Evolutionary conservation across 2,329 filamentous ascomycete species (phyloP).

Genomic region (Hymenotorrendiella dingleyae): DNA sequence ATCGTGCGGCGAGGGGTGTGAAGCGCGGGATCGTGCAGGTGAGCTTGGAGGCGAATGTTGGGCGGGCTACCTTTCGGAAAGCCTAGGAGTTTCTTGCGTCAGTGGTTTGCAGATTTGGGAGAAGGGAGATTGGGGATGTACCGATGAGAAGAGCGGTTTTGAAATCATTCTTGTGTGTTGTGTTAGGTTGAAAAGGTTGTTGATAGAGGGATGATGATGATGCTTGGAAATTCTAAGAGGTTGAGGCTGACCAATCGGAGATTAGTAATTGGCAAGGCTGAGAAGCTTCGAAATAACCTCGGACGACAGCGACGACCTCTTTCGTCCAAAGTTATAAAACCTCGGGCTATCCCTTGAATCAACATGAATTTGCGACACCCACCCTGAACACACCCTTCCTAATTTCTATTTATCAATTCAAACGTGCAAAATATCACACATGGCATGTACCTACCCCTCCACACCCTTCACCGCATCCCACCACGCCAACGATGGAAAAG

Average conservation of each 20-base stretch:
- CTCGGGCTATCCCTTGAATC: too few species aligned
- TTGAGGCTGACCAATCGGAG: conserved; percentile 25
- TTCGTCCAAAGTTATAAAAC: too few species aligned
- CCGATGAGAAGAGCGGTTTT: conserved; percentile 27
- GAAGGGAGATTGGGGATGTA: conserved; percentile 6
- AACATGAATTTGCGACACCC: background rate
- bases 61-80: conserved; percentile 40
- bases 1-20: conserved; percentile 39
- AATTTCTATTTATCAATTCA: background rate
- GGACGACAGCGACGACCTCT: too few species aligned
- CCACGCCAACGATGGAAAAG: conserved; percentile 42
- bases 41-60: conserved; percentile 23
- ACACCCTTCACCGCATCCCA: conserved; percentile 24
- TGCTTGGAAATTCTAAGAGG: too few species aligned
- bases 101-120: conserved; percentile 1
- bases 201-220: too few species aligned
- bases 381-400: conserved; percentile 1
- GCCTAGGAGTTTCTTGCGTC: conserved; percentile 32
- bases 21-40: conserved; percentile 22
- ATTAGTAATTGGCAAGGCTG: conserved; percentile 22
- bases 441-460: background rate
- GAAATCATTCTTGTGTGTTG: conserved; percentile 22
- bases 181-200: conserved; percentile 7
- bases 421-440: background rate
- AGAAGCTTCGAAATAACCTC: conserved; percentile 2